These are phyloP conservation scores for Parathielavia appendiculata DNA, from an alignment of 495 filamentous ascomycete genomes.

Conservation along the genomic window DNA sequence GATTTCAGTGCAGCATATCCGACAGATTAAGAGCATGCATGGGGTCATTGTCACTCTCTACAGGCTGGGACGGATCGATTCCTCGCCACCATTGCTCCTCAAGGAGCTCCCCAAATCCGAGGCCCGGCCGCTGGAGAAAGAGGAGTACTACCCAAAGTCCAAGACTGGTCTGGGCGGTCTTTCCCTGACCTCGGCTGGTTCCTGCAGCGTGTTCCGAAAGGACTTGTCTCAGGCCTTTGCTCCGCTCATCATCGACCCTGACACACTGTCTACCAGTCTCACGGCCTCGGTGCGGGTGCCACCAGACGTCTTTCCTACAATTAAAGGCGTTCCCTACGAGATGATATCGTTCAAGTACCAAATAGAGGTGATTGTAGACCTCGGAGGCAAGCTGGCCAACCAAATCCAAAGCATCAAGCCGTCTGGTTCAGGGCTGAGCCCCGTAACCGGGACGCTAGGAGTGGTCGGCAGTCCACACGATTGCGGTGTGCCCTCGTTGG, in stretches of 20 bases:
- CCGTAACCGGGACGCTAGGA: constrained; percentile 15
- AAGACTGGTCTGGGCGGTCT: constrained; percentile 70
- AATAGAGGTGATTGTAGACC: constrained; percentile 84
- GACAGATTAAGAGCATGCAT: constrained; percentile 79
- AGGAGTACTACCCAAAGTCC: constrained; percentile 75
- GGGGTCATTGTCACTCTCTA: constrained; percentile 92
- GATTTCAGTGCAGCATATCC: constrained; percentile 78
- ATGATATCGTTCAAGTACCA: constrained; percentile 95
- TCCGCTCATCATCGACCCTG: constrained; percentile 79
- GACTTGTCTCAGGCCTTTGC: constrained; percentile 83
- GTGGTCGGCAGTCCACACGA: constrained; percentile 31
- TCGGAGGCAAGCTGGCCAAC: constrained; percentile 77
- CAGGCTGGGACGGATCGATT: constrained; percentile 85
- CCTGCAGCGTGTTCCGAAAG: constrained; percentile 85
- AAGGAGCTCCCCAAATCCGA: constrained; percentile 59
- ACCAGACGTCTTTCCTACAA: constrained; percentile 88
- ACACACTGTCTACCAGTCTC: constrained; percentile 67
- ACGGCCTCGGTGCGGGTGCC: constrained; percentile 79
- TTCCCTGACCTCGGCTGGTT: constrained; percentile 72
- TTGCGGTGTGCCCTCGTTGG: constrained; percentile 30
- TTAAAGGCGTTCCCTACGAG: constrained; percentile 76
- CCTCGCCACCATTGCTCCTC: constrained; percentile 64
- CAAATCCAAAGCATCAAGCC: constrained; percentile 42
- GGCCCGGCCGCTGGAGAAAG: constrained; percentile 55
- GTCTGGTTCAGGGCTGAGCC: constrained; percentile 23